A percentile compares a stretch with the other conserved stretches of the same genome.
phyloP scores from a whole-genome alignment of 148 eudicot genomes.

The Camellia sinensis region DNA sequence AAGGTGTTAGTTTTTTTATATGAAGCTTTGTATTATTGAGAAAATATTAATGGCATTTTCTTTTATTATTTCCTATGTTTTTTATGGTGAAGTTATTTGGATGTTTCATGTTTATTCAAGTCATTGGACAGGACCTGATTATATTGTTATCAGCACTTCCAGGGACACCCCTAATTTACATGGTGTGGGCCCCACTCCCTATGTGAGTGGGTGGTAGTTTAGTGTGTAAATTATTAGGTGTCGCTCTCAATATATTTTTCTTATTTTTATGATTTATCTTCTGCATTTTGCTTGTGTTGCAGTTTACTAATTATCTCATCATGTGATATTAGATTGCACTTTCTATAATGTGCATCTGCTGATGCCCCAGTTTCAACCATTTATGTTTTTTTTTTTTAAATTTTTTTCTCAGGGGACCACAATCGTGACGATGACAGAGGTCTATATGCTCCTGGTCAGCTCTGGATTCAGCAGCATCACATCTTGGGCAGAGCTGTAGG shows the following conservation, averaged over 20 bases:
- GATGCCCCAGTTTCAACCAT: not conserved
- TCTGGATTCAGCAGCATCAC: slow-evolving; percentile 75
- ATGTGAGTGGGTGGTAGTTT: too few relatives aligned
- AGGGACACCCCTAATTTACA: too few relatives aligned
- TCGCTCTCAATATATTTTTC: too few relatives aligned
- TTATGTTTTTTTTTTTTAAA: not conserved
- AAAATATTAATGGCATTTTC: not conserved
- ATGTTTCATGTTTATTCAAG: not conserved
- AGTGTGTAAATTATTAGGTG: too few relatives aligned
- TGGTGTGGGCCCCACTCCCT: too few relatives aligned
- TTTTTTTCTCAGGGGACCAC: slow-evolving; percentile 56
- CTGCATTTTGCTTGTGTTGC: not conserved
- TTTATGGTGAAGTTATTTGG: not conserved
- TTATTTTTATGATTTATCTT: not conserved
- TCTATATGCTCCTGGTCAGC: slow-evolving; percentile 74
- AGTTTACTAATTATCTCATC: not conserved
- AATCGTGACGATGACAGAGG: slow-evolving; percentile 61
- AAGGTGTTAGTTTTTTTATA: slow-evolving; percentile 37
- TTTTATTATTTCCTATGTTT: not conserved
- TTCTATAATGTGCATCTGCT: not conserved
- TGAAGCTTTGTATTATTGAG: not conserved
- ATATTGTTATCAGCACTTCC: not conserved
- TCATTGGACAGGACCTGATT: not conserved
- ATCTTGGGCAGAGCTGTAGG: slow-evolving; percentile 90
- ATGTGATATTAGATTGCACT: not conserved